Evolutionary conservation across 164 flowering plant species (phyloP).

Genomic region (Litsea cubeba): DNA sequence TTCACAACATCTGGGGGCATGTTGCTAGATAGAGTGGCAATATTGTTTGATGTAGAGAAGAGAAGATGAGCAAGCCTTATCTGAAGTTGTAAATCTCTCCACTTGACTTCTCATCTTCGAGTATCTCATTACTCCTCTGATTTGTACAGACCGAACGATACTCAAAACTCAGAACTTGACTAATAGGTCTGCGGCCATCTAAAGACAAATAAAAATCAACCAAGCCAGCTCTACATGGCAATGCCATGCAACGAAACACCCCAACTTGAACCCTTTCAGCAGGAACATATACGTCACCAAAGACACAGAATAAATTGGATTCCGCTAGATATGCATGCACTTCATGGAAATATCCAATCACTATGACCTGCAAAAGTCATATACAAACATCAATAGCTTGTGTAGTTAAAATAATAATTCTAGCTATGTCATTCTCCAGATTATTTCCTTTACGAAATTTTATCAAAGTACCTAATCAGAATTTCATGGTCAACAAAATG

Average conservation of each 20-base stretch:
- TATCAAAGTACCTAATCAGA: neutral
- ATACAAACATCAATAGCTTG: slow-evolving; percentile 4
- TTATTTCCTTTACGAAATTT: neutral
- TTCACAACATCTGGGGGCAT: slow-evolving; percentile 36
- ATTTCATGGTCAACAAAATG: neutral
- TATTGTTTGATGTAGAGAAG: slow-evolving; percentile 56
- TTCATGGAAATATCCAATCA: slow-evolving; percentile 58
- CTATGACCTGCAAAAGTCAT: slow-evolving; percentile 61
- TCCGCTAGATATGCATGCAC: slow-evolving; percentile 35
- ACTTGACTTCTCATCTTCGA: slow-evolving; percentile 36
- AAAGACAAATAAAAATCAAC: slow-evolving; percentile 61
- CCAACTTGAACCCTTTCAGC: slow-evolving; percentile 75
- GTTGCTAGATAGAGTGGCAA: slow-evolving; percentile 40
- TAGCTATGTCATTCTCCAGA: neutral
- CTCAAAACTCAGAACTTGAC: slow-evolving; percentile 79
- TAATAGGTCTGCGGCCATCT: slow-evolving; percentile 75
- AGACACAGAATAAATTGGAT: slow-evolving; percentile 49
- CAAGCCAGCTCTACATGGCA: slow-evolving; percentile 64
- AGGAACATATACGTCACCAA: slow-evolving; percentile 58
- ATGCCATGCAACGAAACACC: slow-evolving; percentile 66
- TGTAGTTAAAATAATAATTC: neutral
- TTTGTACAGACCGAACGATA: slow-evolving; percentile 36
- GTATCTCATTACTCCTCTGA: slow-evolving; percentile 11
- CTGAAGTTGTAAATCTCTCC: slow-evolving; percentile 62
- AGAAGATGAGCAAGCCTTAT: slow-evolving; percentile 74